Percentiles rank a stretch among this genome's conserved stretches.
phyloP scores from a whole-genome alignment of 1,284 basidiomycete genomes.

The Mycocalia duriaeana region DNA sequence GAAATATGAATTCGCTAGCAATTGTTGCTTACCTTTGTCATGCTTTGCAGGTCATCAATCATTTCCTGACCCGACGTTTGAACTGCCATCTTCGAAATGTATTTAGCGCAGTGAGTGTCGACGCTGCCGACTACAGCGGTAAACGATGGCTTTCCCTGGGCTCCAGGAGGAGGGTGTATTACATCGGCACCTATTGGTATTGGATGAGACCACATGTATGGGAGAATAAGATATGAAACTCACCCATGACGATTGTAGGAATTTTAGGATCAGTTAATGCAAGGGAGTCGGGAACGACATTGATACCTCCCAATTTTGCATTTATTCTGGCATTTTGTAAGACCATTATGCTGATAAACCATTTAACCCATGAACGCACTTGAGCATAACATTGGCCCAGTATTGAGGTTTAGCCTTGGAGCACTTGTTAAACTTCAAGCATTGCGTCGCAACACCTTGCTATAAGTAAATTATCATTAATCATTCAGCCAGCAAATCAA shows the following conservation, averaged over 20 bases:
- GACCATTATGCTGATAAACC: too few species aligned
- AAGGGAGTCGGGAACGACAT: conserved; percentile 61
- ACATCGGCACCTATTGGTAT: conserved; percentile 58
- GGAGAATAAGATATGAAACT: conserved; percentile 6
- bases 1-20: too few species aligned
- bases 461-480: conserved; percentile 20
- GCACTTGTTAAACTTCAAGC: conserved; percentile 62
- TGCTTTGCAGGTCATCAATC: conserved; percentile 62
- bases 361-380: conserved; percentile 58
- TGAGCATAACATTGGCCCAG: conserved; percentile 74
- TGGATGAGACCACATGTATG: conserved; percentile 5
- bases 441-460: conserved; percentile 71
- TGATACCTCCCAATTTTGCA: conserved; percentile 77
- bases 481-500: not conserved
- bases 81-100: conserved; percentile 47
- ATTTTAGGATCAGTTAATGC: conserved; percentile 61
- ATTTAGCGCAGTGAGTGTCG: conserved; percentile 58
- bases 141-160: conserved; percentile 69
- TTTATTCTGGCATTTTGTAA: conserved; percentile 65
- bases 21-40: conserved; percentile 54
- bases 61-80: conserved; percentile 70
- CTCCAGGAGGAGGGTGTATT: conserved; percentile 73
- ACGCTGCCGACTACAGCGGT: conserved; percentile 72
- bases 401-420: conserved; percentile 64
- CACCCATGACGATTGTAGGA: conserved; percentile 77